These are phyloP conservation scores for Candida tammaniensis DNA, from an alignment of 805 yeast species.

Conservation along the genomic window DNA sequence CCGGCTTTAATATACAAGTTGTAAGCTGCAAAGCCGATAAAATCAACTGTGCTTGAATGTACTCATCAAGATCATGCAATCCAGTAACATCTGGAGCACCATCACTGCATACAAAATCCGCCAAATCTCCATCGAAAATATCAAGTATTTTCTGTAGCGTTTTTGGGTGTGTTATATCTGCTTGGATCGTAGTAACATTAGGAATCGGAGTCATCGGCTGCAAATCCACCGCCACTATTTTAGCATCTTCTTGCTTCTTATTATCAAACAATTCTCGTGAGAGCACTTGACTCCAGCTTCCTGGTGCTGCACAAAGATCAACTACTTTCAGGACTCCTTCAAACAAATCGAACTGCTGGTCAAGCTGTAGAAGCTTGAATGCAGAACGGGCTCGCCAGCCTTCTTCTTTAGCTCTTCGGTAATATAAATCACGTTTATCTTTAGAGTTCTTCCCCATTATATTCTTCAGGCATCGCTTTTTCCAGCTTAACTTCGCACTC, in stretches of 20 bases:
- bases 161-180: conserved; percentile 95
- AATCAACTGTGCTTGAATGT: conserved; percentile 91
- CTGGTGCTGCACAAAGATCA: conserved; percentile 95
- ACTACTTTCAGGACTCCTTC: conserved; percentile 79
- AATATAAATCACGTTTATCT: conserved; percentile 90
- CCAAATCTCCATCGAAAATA: conserved; percentile 86
- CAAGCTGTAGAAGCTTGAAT: conserved; percentile 83
- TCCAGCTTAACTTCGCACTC: background rate
- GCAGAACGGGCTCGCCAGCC: conserved; percentile 99
- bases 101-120: conserved; percentile 94
- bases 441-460: conserved; percentile 91
- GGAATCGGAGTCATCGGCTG: conserved; percentile 98
- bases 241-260: conserved; percentile 44
- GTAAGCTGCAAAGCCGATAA: conserved; percentile 89
- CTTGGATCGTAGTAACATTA: conserved; percentile 87
- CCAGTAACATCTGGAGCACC: conserved; percentile 99
- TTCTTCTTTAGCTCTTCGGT: conserved; percentile 92
- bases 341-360: conserved; percentile 84
- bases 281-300: conserved; percentile 97
- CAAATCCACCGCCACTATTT: conserved; percentile 90
- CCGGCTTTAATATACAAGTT: conserved; percentile 81
- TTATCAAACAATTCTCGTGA: conserved; percentile 61
- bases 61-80: conserved; percentile 92
- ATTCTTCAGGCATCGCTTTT: conserved; percentile 3
- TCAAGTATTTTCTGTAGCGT: conserved; percentile 74